Percentiles rank a stretch among this genome's conserved stretches.
Conservation (phyloP, 139 green algal species). For the Astrephomene gubernaculifera region DNA sequence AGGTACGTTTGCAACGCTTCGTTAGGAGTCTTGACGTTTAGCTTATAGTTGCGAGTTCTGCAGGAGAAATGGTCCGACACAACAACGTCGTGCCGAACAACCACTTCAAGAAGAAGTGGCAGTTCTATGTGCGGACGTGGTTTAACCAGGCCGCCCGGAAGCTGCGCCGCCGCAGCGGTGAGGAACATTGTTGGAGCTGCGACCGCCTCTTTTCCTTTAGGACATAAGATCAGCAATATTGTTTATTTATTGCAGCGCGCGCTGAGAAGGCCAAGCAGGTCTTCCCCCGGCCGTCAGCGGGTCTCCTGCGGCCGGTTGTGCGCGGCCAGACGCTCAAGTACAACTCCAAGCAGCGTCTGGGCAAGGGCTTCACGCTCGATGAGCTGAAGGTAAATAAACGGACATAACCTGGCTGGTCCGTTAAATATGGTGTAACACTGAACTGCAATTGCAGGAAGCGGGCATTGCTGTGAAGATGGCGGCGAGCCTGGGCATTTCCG, state of each 20-base stretch:
- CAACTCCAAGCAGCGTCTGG: constrained; percentile 94
- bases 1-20: too few relatives aligned
- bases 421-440: too few relatives aligned
- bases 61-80: constrained; percentile 79
- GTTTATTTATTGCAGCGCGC: constrained; percentile 76
- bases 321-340: constrained; percentile 94
- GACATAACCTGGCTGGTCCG: background rate
- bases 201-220: background rate
- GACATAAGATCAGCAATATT: background rate
- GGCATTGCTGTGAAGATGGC: constrained; percentile 93
- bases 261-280: constrained; percentile 90
- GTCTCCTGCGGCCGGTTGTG: constrained; percentile 92
- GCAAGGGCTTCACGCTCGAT: constrained; percentile 96
- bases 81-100: constrained; percentile 95
- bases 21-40: too few relatives aligned
- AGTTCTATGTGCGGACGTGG: constrained; percentile 96
- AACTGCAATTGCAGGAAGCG: constrained; percentile 92
- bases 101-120: constrained; percentile 96
- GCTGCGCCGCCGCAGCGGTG: constrained; percentile 82
- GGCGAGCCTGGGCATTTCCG: constrained; percentile 95
- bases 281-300: constrained; percentile 94
- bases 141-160: constrained; percentile 99
- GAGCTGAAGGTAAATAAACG: constrained; percentile 93
- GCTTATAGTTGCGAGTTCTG: background rate
- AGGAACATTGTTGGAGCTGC: constrained; percentile 21